Evolutionary conservation across 345 rosid species (phyloP).

Genomic region (Combretum micranthum): DNA sequence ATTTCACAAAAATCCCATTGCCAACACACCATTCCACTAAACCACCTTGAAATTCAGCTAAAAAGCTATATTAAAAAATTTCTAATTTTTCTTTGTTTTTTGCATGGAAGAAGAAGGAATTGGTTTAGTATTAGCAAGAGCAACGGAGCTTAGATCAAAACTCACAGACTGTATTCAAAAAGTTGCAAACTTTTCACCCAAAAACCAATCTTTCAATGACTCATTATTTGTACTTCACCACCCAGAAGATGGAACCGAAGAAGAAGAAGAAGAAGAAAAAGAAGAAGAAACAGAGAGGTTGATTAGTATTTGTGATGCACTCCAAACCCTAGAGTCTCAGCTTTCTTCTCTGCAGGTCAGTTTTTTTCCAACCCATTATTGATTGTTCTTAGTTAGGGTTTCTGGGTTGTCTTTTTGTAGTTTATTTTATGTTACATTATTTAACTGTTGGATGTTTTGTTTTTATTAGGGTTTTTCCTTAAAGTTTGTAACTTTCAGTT

Average conservation of each 20-base stretch:
- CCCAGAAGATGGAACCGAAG: not conserved
- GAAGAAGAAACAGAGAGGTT: slow-evolving; percentile 56
- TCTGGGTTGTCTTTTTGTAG: not conserved
- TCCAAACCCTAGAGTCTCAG: slow-evolving; percentile 77
- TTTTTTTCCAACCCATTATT: not conserved
- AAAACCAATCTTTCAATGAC: not conserved
- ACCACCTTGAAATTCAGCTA: no score
- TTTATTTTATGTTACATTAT: not conserved
- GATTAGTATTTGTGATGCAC: slow-evolving; percentile 59
- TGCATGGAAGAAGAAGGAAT: slow-evolving; percentile 64
- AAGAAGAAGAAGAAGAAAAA: no score
- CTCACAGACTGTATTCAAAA: slow-evolving; percentile 58
- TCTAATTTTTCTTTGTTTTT: no score
- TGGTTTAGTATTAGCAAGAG: slow-evolving; percentile 64
- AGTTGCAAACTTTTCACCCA: slow-evolving; percentile 10
- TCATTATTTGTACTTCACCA: not conserved
- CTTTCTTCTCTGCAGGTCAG: slow-evolving; percentile 74
- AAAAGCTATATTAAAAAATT: no score
- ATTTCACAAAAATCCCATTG: not conserved
- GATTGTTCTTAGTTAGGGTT: slow-evolving; percentile 4
- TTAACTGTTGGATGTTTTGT: not conserved
- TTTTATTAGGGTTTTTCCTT: not conserved
- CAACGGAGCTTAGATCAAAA: slow-evolving; percentile 66
- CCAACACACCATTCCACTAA: not conserved
- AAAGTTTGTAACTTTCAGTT: no score